Evolutionary conservation across 306 rosid genomes (phyloP).

Genomic region (Fagus sylvatica): DNA sequence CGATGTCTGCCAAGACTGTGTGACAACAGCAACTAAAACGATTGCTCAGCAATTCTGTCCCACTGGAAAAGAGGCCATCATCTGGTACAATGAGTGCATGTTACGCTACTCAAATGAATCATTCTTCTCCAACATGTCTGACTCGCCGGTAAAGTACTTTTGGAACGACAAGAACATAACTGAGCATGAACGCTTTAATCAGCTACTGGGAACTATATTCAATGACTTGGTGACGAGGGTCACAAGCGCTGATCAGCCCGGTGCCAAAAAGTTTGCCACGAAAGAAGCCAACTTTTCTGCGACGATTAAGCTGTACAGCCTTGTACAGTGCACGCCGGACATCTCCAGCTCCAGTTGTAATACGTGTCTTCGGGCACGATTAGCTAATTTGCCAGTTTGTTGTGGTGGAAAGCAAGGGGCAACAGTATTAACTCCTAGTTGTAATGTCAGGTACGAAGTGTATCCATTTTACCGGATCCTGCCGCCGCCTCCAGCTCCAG

Average conservation of each 20-base stretch:
- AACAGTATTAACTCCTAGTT: no score
- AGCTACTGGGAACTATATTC: neutral
- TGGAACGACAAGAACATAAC: neutral
- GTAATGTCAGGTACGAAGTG: no score
- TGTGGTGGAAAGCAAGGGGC: no score
- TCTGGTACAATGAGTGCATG: conserved; percentile 28
- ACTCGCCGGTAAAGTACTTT: neutral
- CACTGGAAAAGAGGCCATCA: neutral
- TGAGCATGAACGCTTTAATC: neutral
- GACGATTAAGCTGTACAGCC: conserved; percentile 23
- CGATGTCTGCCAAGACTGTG: conserved; percentile 2
- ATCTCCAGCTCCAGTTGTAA: conserved; percentile 23
- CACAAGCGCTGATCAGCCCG: neutral
- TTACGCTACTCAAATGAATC: conserved; percentile 17
- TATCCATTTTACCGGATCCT: no score
- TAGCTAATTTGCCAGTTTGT: no score
- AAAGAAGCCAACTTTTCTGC: no score
- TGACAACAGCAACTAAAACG: neutral
- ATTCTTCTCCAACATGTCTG: neutral
- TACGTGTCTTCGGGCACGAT: conserved; percentile 16
- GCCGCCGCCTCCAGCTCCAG: no score
- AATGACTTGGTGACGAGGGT: neutral
- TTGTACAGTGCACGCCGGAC: conserved; percentile 55
- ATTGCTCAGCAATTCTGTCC: neutral
- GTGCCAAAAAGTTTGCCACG: conserved; percentile 5